Evolutionary conservation across 2,329 filamentous ascomycete species (phyloP), one percentile per base, ranked within the genome.

Genomic region (Lasiodiplodia citricola): DNA sequence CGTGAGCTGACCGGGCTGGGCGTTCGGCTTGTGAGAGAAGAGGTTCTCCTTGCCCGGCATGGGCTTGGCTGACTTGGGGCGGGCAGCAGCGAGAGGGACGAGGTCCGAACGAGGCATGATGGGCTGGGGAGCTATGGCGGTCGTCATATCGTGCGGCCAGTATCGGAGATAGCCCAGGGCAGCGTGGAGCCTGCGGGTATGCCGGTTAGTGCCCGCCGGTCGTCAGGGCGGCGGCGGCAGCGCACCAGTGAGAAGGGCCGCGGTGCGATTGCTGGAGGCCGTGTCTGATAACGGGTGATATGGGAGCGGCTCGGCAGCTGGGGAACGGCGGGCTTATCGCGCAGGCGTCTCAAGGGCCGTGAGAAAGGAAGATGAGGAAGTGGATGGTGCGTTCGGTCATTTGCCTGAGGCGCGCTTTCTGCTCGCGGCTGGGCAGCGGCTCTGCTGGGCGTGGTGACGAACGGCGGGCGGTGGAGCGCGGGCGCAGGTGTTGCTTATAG

Each of bases 91-190:
- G 69, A 84, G 81, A 72, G 81, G 79, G 69, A 83, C 77, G 66
- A 82, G 80, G 69, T 78, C 78, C 66, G 83, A 79, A 74, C 82
- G 81, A 74, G 80, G 77, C 71, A 80, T 79, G 75, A 82, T 77
- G 70, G 81, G 81, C 72, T 83, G 82, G 73, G 83, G 81, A 72
- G 83, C 80, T 73, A 85, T 80, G 72, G 80, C 82, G 69, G 83
- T 81, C 73, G 83, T 82, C 83, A 85, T 84, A 75, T 77, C 73
- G 66, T 68, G 56, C 50, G 63, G 63, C 52, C 38, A 58, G 58
- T 65, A 60, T 54, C 67, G 67, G 67, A 68, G 67, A 68, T 68
- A 64, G 55, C 44, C 58, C 55, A 55, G 56, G 37, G 23, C 58
- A 56, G 67, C 50, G 31, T 60, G 56, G 66, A 58, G 56, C 56